Evolutionary conservation across 805 yeast genomes (phyloP), one percentile per base, ranked within the genome.

Genomic region (Metschnikowia borealis): DNA sequence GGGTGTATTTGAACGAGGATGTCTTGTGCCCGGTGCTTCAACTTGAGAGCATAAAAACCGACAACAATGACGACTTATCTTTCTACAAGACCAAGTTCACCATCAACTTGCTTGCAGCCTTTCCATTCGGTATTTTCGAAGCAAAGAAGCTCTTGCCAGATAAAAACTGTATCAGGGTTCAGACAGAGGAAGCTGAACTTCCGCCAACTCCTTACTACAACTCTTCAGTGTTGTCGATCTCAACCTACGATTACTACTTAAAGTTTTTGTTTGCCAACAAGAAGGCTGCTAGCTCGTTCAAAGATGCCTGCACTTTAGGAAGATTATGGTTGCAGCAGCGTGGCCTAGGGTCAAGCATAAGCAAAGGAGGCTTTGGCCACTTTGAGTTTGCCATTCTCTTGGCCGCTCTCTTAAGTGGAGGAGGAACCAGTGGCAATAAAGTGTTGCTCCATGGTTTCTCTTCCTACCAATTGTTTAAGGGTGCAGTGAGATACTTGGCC

Each of bases 381-480:
- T 89, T 89, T 65, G 98, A 94, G 69, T 90, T 90, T 66, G 84
- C 90, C 31, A 70, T 85, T 36, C 67, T 92, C 46, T 81, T 89
- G 83, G 84, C 96, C 38, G 86, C 90, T 1, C 70, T 94, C 48
- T 71, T 94, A 39, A 82, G 84, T 54, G 97, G 97, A 59, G 95
- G 95, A 58, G 91, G 92, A 52, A 66, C 71, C 6, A 77, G 75
- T 56, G 94, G 95, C 13, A 85, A 84, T 60, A 86, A 83, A 60
- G 84, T 89, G 21, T 73, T 94, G 49, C 67, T 90, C 36, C 85
- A 84, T 58, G 99, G 98, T 0, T 92, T 87, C 66, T 89, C 96
- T 3, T 85, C 95, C 20, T 94, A 90, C 64, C 99, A 94, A 70
- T 72, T 94, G 46, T 94, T 94, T 74, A 91, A 89, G 64, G 97